phyloP scores from a whole-genome alignment of 257 asterid genomes.

The Plectranthus barbatus region DNA sequence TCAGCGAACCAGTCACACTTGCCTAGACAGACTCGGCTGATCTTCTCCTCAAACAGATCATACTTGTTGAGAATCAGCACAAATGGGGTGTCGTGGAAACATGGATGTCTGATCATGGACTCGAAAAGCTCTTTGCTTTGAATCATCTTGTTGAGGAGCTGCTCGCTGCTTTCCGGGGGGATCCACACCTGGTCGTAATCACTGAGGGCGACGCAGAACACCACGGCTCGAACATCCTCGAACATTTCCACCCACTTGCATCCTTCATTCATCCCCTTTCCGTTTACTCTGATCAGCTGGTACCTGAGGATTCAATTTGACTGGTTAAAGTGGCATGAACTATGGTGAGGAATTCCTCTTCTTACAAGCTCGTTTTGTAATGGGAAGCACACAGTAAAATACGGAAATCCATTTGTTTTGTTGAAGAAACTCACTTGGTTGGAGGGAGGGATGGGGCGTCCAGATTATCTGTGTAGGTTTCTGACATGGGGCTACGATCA shows the following conservation, averaged over 20 bases:
- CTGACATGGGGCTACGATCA: too few species aligned
- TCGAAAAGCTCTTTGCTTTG: conserved; percentile 65
- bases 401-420: not conserved
- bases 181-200: conserved; percentile 63
- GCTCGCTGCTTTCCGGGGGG: conserved; percentile 33
- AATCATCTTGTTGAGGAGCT: conserved; percentile 66
- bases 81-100: conserved; percentile 72
- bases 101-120: conserved; percentile 59
- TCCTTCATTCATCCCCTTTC: conserved; percentile 66
- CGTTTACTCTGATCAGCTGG: conserved; percentile 74
- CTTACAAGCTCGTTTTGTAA: too few species aligned
- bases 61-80: conserved; percentile 64
- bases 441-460: conserved; percentile 36
- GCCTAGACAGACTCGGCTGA: conserved; percentile 39
- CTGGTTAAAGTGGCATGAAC: too few species aligned
- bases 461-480: too few species aligned
- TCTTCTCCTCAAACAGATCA: conserved; percentile 67
- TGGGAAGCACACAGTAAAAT: too few species aligned
- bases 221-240: conserved; percentile 76
- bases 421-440: conserved; percentile 34
- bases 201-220: conserved; percentile 62
- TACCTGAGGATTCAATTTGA: conserved; percentile 27
- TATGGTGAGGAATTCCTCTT: not conserved
- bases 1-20: conserved; percentile 70
- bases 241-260: conserved; percentile 97